These are phyloP conservation scores for Sporothrix globosa DNA, from an alignment of 2,329 filamentous ascomycete species.

Conservation along the genomic window DNA sequence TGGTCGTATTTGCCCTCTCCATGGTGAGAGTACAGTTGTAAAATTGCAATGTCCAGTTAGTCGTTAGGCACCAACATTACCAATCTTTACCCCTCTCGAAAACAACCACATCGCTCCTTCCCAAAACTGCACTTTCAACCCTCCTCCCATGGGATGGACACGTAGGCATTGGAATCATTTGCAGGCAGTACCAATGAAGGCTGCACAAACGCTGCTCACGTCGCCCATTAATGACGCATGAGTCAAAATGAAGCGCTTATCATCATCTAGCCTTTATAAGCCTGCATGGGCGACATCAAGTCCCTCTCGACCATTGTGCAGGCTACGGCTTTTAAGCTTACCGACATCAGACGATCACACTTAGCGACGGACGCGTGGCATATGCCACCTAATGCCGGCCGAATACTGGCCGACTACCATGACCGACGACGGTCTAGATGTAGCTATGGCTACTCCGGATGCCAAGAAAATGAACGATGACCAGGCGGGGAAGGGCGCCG, in stretches of 20 bases:
- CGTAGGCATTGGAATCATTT: neutral
- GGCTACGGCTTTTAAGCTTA: neutral
- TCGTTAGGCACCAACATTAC: neutral
- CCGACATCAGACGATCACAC: neutral
- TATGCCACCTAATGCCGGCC: neutral
- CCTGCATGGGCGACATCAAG: neutral
- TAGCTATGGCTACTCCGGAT: neutral
- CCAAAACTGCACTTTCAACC: conserved; percentile 13
- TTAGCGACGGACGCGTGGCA: neutral
- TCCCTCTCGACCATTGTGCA: neutral
- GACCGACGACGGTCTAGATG: neutral
- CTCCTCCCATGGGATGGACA: neutral
- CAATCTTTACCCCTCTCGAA: conserved; percentile 4
- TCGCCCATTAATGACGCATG: neutral
- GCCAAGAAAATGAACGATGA: neutral
- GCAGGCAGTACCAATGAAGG: conserved; percentile 14
- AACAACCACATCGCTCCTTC: conserved; percentile 2
- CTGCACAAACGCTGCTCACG: neutral
- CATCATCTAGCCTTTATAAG: neutral
- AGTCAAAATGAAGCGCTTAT: conserved; percentile 13
- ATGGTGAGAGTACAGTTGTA: too few relatives aligned
- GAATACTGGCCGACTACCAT: neutral
- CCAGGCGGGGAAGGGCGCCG: neutral
- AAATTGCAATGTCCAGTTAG: too few relatives aligned
- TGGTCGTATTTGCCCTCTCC: too few relatives aligned